Conservation (phyloP, 2,329 filamentous ascomycete species). For the Xylariales sp. region DNA sequence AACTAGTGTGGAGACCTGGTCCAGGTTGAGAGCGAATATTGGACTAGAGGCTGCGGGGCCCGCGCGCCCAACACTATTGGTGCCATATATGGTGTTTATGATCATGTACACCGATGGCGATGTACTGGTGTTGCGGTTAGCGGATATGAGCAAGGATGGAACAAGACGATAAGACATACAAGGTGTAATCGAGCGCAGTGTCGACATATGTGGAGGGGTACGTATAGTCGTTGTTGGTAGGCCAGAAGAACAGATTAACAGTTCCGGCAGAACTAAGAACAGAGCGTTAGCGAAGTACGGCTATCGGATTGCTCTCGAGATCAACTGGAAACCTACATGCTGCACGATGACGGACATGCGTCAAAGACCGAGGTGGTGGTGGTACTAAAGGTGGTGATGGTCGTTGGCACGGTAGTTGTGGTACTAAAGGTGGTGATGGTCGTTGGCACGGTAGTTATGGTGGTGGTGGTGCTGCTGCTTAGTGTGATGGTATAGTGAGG, state of each 20-base stretch:
- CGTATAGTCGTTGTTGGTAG: slow-evolving; percentile 24
- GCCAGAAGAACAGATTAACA: slow-evolving; percentile 31
- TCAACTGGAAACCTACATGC: slow-evolving; percentile 25
- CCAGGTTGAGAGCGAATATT: slow-evolving; percentile 27
- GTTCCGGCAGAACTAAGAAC: slow-evolving; percentile 23
- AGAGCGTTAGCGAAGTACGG: slow-evolving; percentile 12
- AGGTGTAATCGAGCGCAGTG: slow-evolving; percentile 25
- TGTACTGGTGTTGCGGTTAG: slow-evolving; percentile 22
- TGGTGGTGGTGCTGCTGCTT: slow-evolving; percentile 16
- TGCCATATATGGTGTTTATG: slow-evolving; percentile 29
- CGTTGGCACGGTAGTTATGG: slow-evolving; percentile 13
- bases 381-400: slow-evolving; percentile 10
- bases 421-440: slow-evolving; percentile 17
- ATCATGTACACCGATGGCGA: slow-evolving; percentile 34
- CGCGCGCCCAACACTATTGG: slow-evolving; percentile 24
- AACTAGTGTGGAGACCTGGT: slow-evolving; percentile 31
- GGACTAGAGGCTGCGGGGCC: slow-evolving; percentile 27
- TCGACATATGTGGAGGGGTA: slow-evolving; percentile 30
- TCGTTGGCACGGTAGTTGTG: slow-evolving; percentile 12
- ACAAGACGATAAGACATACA: slow-evolving; percentile 18
- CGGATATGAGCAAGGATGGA: background rate
- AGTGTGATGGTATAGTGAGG: slow-evolving; percentile 12
- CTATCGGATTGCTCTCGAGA: too few relatives aligned
- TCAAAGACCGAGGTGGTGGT: slow-evolving; percentile 11
- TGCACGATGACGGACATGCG: slow-evolving; percentile 28